These are phyloP conservation scores for Penicillium thymicola DNA, from an alignment of 2,329 filamentous ascomycete species.

Conservation along the genomic window DNA sequence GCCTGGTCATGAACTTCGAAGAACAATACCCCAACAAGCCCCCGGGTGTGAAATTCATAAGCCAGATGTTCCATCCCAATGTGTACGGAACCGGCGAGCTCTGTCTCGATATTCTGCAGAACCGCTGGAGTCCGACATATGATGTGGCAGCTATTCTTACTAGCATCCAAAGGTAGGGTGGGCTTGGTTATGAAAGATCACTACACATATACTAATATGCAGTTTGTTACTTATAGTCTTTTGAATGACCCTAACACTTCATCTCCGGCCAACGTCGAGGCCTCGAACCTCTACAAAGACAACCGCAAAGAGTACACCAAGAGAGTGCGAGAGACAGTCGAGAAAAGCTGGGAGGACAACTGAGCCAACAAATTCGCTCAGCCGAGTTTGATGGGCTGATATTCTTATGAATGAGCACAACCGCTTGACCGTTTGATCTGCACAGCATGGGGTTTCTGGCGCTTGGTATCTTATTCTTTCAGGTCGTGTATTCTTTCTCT, in stretches of 20 bases:
- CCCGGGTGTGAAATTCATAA: slow-evolving; percentile 96
- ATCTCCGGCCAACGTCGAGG: slow-evolving; percentile 95
- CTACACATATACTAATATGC: slow-evolving; percentile 1
- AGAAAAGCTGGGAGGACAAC: slow-evolving; percentile 96
- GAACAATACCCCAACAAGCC: slow-evolving; percentile 99
- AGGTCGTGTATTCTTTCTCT: slow-evolving; percentile 11
- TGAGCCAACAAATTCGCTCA: slow-evolving; percentile 37
- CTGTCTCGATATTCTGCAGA: slow-evolving; percentile 94
- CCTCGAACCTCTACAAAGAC: slow-evolving; percentile 97
- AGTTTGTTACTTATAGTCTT: slow-evolving; percentile 56
- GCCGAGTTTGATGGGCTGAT: slow-evolving; percentile 15
- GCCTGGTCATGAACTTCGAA: slow-evolving; percentile 98
- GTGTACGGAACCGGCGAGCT: slow-evolving; percentile 96
- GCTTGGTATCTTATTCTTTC: slow-evolving; percentile 28
- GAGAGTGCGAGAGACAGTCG: slow-evolving; percentile 89
- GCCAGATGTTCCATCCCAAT: slow-evolving; percentile 98
- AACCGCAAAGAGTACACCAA: slow-evolving; percentile 96
- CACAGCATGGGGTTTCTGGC: slow-evolving; percentile 45
- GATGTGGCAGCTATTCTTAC: slow-evolving; percentile 96
- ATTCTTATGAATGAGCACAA: slow-evolving; percentile 10
- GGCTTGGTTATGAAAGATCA: background rate
- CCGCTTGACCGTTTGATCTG: slow-evolving; percentile 33
- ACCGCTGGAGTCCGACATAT: slow-evolving; percentile 97
- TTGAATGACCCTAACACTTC: slow-evolving; percentile 99
- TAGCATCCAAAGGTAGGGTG: slow-evolving; percentile 86